Evolutionary conservation across 257 asterid genomes (phyloP), one percentile per base, ranked within the genome.

Genomic region (Jasminum sambac): DNA sequence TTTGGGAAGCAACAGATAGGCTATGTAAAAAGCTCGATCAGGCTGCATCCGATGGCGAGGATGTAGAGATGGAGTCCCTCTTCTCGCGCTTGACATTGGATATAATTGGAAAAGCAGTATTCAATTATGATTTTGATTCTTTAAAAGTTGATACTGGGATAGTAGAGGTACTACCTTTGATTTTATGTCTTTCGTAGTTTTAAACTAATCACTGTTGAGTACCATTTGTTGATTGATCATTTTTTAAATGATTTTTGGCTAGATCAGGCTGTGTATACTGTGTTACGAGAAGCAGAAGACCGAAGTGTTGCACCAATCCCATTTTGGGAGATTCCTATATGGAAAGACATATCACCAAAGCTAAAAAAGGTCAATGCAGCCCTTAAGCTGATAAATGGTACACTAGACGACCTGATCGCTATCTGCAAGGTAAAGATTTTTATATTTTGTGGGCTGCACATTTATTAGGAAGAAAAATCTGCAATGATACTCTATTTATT

Each of bases 61-160:
- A 89, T 73, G 95, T 91, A 42, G 98, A 94, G 81, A 91, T 94
- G 98, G 98, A 91, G 84, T 91, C 99, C 78, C 97, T 94, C 57
- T 94, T 94, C 79, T 94, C 99, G 71, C 96, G 91, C 63, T 79
- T 94, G 86, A 94, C 99, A 21, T 77, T 94, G 77, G 99, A 94
- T 81, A 85, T 94, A 78, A 94, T 91, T 64, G 99, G 99, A 71
- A 91, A 91, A 88, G 99, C 99, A 64, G 92, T 94, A 66, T 94
- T 94, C 77, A 94, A 94, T 84, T 94, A 94, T 62, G 98, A 94
- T 57, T 94, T 94, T 72, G 98, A 94, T 83, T 94, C 99, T 23
- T 83, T 91, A 80, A 87, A 79, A 64, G 82, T 89, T 41, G 99
- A 94, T 71, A 80, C 96, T 67, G 98, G 99, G 69, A 88, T 91